These are phyloP conservation scores for Stellera chamaejasme DNA, from an alignment of 345 rosid species.

Conservation along the genomic window DNA sequence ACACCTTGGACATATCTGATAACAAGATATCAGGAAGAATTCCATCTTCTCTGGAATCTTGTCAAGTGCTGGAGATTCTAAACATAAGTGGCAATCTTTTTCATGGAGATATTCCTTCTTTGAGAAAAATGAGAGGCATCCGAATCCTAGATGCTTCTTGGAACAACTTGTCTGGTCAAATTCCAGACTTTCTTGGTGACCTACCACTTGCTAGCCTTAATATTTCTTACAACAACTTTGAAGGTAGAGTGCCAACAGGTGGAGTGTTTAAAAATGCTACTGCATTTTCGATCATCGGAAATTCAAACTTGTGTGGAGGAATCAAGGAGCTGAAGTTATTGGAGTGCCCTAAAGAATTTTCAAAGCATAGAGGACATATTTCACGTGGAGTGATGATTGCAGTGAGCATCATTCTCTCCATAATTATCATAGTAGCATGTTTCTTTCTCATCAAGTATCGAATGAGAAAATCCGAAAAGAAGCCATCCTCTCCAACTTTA, in stretches of 20 bases:
- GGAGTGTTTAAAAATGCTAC: conserved; percentile 13
- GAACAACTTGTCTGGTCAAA: conserved; percentile 15
- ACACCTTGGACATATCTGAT: conserved; percentile 2
- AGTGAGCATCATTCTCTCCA: background rate
- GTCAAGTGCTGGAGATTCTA: conserved; percentile 8
- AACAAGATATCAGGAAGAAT: conserved; percentile 15
- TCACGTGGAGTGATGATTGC: background rate
- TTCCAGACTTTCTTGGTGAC: conserved; percentile 8
- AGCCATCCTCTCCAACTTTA: background rate
- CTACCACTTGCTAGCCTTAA: conserved; percentile 6
- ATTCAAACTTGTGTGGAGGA: conserved; percentile 10
- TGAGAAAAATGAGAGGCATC: conserved; percentile 14
- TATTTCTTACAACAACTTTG: conserved; percentile 17
- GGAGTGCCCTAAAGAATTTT: background rate
- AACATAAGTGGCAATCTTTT: conserved; percentile 5
- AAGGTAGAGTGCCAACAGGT: conserved; percentile 9
- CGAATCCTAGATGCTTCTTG: conserved; percentile 12
- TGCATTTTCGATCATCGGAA: conserved; percentile 9
- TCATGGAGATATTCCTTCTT: conserved; percentile 11
- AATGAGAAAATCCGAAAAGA: background rate
- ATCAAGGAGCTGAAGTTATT: conserved; percentile 3
- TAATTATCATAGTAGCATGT: too few species aligned
- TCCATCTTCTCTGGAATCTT: conserved; percentile 10
- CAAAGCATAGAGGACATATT: background rate
- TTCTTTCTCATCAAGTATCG: background rate